Base-by-base conservation (phyloP, 768 basidiomycete genomes). In the Boletus rubescentipes region DNA sequence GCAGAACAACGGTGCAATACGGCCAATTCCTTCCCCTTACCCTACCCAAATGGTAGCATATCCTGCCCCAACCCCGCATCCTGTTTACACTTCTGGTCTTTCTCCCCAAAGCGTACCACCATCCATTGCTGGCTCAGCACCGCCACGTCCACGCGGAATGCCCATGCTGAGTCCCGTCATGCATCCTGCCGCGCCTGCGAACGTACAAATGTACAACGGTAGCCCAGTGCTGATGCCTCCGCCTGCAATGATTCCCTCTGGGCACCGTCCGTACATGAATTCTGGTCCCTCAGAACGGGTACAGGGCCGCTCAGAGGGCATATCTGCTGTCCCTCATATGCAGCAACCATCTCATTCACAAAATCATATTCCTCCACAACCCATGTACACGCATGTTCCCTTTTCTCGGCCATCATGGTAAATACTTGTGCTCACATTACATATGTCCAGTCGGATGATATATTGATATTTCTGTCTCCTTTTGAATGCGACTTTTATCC, bases 121-220 rank as follows among this genome's bases (percentile, higher is more conserved):
- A 46, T 52, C 66, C 49, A 49, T 61, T 9, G 61, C 67, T 49
- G 71, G 73, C 12, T 58, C 64, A 30, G 64, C 63, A 7, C 73
- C 67, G 32, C 66, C 61, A 30, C 73, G 83, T 46, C 78, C 78
- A 20, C 83, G 82, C 23, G 77, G 73, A 47, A 72, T 87, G 71
- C 69, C 80, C 14, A 71, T 87, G 67, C 80, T 90, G 71, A 90
- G 87, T 65, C 89, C 89, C n/a, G 80, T 79, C n/a, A 77, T 88
- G 73, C 71, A 80, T 32, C 80, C 80, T 66, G 78, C 82, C n/a
- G 72, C 74, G 21, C 71, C 78, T 47, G 64, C 61, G 8, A 72
- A 64, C 44, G 54, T 68, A 45, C 66, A 77, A 15, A 84, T 89
- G 80, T 90, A 89, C 67, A 78, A 76, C 6, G 72, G 78, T 35